These are phyloP conservation scores for Linum usitatissimum DNA, from an alignment of 345 rosid species.

Conservation along the genomic window DNA sequence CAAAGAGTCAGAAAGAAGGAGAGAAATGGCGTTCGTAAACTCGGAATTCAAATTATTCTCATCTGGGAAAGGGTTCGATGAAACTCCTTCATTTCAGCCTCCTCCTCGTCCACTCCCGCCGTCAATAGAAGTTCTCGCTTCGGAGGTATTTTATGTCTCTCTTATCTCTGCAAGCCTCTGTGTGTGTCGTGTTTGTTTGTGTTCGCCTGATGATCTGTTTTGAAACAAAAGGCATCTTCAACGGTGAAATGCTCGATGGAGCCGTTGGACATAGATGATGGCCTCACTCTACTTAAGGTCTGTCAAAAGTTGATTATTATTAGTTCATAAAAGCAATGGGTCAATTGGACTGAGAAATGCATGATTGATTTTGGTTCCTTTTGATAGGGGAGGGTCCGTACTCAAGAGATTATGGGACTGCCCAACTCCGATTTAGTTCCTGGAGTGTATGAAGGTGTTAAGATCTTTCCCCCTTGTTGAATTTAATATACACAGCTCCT, in stretches of 20 bases:
- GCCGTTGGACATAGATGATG: constrained; percentile 42
- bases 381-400: constrained; percentile 70
- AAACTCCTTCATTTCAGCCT: constrained; percentile 31
- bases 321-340: not conserved
- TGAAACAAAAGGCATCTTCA: constrained; percentile 34
- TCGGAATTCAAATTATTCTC: constrained; percentile 23
- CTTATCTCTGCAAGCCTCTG: not conserved
- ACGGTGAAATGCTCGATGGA: constrained; percentile 37
- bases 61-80: constrained; percentile 39
- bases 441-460: constrained; percentile 81
- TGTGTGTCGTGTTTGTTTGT: not conserved
- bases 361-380: not conserved
- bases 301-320: not conserved
- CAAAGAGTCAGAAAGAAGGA: not conserved
- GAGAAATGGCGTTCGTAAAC: constrained; percentile 7
- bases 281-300: constrained; percentile 63
- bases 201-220: constrained; percentile 2
- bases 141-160: constrained; percentile 34
- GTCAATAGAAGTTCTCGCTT: constrained; percentile 52
- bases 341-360: not conserved
- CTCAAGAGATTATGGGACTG: constrained; percentile 72
- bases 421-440: constrained; percentile 88
- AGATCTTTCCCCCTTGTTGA: not conserved
- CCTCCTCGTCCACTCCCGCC: constrained; percentile 61
- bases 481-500: not conserved